A percentile compares a stretch with the other conserved stretches of the same genome.
Evolutionary conservation across 768 basidiomycete species (phyloP).

Genomic region (Ramaria sp.): DNA sequence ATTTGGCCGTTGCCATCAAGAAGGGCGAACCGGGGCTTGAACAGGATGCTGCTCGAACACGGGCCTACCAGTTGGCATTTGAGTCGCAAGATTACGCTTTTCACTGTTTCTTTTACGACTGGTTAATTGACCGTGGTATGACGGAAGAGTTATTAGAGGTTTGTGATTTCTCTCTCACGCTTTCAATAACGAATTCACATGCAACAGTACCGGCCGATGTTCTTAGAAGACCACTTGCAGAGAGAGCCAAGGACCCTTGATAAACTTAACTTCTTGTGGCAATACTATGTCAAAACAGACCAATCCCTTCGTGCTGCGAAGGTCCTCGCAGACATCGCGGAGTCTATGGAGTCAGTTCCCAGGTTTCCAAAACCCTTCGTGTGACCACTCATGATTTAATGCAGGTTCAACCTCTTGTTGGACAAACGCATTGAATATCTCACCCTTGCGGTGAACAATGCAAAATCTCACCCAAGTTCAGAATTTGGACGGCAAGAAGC

Average conservation of each 20-base stretch:
- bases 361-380: not conserved
- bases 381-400: not conserved
- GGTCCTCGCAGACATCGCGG: constrained; percentile 72
- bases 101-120: constrained; percentile 90
- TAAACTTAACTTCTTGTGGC: constrained; percentile 89
- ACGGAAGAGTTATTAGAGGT: constrained; percentile 90
- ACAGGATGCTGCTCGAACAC: constrained; percentile 62
- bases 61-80: constrained; percentile 83
- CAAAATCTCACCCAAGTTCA: constrained; percentile 86
- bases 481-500: constrained; percentile 70
- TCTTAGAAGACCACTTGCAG: constrained; percentile 79
- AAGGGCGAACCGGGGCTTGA: constrained; percentile 32
- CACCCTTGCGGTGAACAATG: constrained; percentile 89
- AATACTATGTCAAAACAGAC: constrained; percentile 90
- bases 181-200: not conserved
- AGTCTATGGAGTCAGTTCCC: constrained; percentile 63
- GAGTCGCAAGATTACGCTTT: constrained; percentile 84
- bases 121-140: constrained; percentile 71
- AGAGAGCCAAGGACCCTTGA: constrained; percentile 71
- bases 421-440: constrained; percentile 81
- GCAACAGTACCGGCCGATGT: constrained; percentile 69
- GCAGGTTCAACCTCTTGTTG: constrained; percentile 57
- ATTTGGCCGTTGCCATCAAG: constrained; percentile 19
- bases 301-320: constrained; percentile 83
- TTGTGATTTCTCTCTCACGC: constrained; percentile 14